Evolutionary conservation across 2,329 filamentous ascomycete genomes (phyloP), one percentile per base, ranked within the genome.

Genomic region (Diaporthe velutina): DNA sequence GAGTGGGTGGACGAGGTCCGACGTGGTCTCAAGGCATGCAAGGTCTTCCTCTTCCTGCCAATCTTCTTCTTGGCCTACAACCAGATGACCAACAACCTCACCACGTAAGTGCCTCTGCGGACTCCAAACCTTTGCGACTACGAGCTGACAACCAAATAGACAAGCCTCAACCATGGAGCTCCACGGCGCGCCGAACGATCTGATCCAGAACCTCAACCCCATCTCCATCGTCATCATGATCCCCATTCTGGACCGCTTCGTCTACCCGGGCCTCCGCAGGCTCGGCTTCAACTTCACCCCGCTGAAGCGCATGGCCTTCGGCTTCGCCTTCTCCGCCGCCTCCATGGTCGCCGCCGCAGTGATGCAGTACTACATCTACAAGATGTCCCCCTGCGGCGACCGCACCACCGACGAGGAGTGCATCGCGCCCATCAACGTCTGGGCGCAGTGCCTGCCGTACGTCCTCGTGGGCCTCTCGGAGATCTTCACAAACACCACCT

Each of bases 1-100:
- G 90, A 90, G 70, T 96, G 94, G 93, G 94, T 96, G 45, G 93
- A 95, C 80, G 93, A 96, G 81, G 91, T 95, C 66, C 88, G 88
- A 70, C 92, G 93, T 83, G 93, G 93, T 76, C 85, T 94, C 73
- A 87, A 89, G 78, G 92, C 93, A 73, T 94, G 92, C 85, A 87
- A 90, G 77, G 93, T 95, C 45, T 96, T 94, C 83, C 83, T 91
- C 76, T 95, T 93, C 86, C 89, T 92, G 73, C 93, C 93, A 54
- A 88, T 92, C 77, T 91, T 90, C 83, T 91, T 89, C 85, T 83
- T 89, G 73, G 86, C 87, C 38, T 90, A 91, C 82, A 89, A 89
- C 83, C 89, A 91, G 82, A 88, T 92, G 82, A 90, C 88, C 68
- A 88, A 87, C 81, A 92, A 91, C 82, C 81, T 92, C 28, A 89